Conservation (phyloP, 208 protist genomes). For the Leishmania arabica region DNA sequence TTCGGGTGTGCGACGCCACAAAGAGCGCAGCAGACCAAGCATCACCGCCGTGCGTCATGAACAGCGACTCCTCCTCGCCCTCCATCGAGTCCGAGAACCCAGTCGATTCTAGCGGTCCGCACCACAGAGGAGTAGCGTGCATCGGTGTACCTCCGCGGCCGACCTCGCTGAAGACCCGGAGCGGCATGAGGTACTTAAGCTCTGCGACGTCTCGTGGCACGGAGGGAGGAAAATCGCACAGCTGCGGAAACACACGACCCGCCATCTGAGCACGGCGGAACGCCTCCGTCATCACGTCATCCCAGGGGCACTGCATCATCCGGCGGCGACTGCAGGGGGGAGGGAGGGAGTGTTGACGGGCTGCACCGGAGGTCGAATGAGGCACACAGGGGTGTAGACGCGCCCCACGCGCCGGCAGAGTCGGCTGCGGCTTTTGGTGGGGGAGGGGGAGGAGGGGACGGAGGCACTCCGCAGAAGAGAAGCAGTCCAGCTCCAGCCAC, state of each 20-base stretch:
- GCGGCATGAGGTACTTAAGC: slow-evolving; percentile 45
- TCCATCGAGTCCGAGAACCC: neutral
- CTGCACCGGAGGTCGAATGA: neutral
- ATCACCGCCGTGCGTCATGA: slow-evolving; percentile 28
- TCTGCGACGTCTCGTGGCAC: slow-evolving; percentile 43
- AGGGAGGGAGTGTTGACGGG: neutral
- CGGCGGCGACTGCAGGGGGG: neutral
- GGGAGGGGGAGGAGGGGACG: neutral
- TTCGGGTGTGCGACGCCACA: neutral
- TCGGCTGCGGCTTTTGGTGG: neutral
- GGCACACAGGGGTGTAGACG: neutral
- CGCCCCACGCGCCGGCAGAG: neutral
- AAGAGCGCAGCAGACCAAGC: slow-evolving; percentile 26
- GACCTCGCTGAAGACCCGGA: slow-evolving; percentile 13
- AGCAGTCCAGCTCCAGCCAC: neutral
- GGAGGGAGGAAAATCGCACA: slow-evolving; percentile 58
- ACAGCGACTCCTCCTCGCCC: slow-evolving; percentile 4
- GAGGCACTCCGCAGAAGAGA: neutral
- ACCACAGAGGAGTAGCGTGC: neutral
- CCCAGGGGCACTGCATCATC: slow-evolving; percentile 6
- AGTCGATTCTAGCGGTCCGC: slow-evolving; percentile 22
- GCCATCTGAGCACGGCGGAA: slow-evolving; percentile 75
- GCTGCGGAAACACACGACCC: slow-evolving; percentile 43
- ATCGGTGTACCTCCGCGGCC: neutral
- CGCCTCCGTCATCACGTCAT: slow-evolving; percentile 46